These are phyloP conservation scores for Dactylis glomerata DNA, from an alignment of 176 grass and related monocot genomes.

Conservation along the genomic window DNA sequence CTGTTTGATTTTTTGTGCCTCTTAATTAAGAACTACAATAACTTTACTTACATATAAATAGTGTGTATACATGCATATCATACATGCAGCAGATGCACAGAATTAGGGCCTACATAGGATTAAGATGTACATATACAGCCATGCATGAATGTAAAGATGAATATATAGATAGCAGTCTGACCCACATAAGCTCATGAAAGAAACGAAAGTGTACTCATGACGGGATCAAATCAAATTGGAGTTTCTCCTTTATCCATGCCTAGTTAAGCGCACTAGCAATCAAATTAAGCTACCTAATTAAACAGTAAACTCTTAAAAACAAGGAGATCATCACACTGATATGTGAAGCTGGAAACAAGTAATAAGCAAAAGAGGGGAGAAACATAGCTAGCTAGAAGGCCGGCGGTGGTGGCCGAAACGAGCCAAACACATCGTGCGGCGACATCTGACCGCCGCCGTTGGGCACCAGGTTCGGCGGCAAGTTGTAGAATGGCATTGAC, in stretches of 20 bases:
- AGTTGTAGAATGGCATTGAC: conserved; percentile 57
- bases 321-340: conserved; percentile 1
- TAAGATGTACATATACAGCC: neutral
- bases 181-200: neutral
- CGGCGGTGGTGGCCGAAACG: conserved; percentile 48
- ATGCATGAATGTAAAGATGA: neutral
- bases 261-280: conserved; percentile 16
- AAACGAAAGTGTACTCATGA: neutral
- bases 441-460: conserved; percentile 56
- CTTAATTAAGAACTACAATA: neutral
- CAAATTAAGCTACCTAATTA: conserved; percentile 27
- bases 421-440: conserved; percentile 60
- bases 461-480: conserved; percentile 66
- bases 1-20: neutral
- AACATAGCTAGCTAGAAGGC: conserved; percentile 35
- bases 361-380: neutral
- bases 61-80: neutral
- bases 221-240: neutral
- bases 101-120: neutral
- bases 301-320: conserved; percentile 11
- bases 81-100: neutral
- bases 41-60: neutral
- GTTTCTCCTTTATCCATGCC: neutral
- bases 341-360: neutral
- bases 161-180: neutral